A percentile compares a stretch with the other conserved stretches of the same genome.
Conservation (phyloP, 306 rosid genomes). For the Ochetophila trinervis region DNA sequence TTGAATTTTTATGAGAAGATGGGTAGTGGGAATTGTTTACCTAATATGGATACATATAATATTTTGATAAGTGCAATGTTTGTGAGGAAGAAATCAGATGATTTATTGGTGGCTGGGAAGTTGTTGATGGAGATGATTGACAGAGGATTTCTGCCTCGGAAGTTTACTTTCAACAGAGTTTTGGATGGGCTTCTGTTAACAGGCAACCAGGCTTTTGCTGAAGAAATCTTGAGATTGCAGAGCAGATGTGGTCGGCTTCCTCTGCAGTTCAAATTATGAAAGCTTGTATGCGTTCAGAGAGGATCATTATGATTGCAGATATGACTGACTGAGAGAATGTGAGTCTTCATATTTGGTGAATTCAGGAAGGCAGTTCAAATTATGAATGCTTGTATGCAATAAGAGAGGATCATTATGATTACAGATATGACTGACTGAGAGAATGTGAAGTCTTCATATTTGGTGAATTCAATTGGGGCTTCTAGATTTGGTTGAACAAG, state of each 20-base stretch:
- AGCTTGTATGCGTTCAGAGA: constrained; percentile 6
- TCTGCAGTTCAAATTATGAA: constrained; percentile 53
- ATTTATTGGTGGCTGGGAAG: constrained; percentile 77
- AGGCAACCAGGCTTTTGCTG: constrained; percentile 74
- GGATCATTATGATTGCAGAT: neutral
- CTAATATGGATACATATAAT: constrained; percentile 83
- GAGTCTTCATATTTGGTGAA: no score
- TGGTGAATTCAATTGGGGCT: neutral
- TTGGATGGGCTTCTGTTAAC: constrained; percentile 74
- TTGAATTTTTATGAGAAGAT: constrained; percentile 63
- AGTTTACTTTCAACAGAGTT: constrained; percentile 62
- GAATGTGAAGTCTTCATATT: neutral
- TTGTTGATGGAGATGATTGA: constrained; percentile 80
- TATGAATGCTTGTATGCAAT: constrained; percentile 33
- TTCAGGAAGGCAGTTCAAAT: constrained; percentile 45
- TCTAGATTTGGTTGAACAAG: neutral
- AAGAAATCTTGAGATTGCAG: constrained; percentile 70
- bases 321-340: neutral
- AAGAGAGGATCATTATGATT: neutral
- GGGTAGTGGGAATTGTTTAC: constrained; percentile 58
- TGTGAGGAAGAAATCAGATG: constrained; percentile 73
- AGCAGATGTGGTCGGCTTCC: constrained; percentile 67
- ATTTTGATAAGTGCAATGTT: constrained; percentile 80
- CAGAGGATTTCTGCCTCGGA: constrained; percentile 73
- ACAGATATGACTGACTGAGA: neutral